A percentile compares a stretch with the other conserved stretches of the same genome.
These are phyloP conservation scores for Clausena lansium DNA, from an alignment of 345 rosid genomes.

Conservation along the genomic window DNA sequence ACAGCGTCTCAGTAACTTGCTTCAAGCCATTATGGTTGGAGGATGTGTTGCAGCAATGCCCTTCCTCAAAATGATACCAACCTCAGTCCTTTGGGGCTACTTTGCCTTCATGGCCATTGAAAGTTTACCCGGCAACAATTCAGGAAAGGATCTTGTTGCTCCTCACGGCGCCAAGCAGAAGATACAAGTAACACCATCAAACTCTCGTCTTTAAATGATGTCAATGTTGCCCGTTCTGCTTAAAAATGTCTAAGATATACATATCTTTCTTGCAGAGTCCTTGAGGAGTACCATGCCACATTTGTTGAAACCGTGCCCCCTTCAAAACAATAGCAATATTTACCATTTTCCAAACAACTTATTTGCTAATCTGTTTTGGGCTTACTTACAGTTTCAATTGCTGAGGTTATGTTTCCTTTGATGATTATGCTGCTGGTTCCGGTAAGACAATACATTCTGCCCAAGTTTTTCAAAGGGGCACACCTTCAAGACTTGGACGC, in stretches of 20 bases:
- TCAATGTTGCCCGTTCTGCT: not conserved
- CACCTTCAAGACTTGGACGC: constrained; percentile 95
- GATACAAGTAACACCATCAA: constrained; percentile 55
- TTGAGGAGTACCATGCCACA: constrained; percentile 79
- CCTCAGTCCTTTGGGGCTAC: constrained; percentile 86
- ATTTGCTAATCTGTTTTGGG: constrained; percentile 82
- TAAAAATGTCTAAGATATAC: not conserved
- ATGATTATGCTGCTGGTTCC: constrained; percentile 95
- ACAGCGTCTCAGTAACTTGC: constrained; percentile 74
- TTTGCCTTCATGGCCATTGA: constrained; percentile 90
- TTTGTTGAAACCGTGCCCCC: constrained; percentile 93
- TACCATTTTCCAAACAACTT: constrained; percentile 75
- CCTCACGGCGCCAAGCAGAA: constrained; percentile 73
- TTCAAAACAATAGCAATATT: constrained; percentile 76
- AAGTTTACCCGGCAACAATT: constrained; percentile 85
- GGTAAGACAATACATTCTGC: constrained; percentile 77
- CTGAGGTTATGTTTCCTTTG: constrained; percentile 90
- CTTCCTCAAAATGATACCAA: constrained; percentile 70
- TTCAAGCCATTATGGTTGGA: constrained; percentile 74
- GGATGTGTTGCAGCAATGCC: constrained; percentile 89
- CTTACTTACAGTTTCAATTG: constrained; percentile 94
- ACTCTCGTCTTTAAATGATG: not conserved
- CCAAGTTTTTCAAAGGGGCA: constrained; percentile 81
- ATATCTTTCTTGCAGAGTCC: constrained; percentile 49
- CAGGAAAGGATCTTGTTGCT: constrained; percentile 77